Percentiles rank a stretch among this genome's conserved stretches.
Evolutionary conservation across 176 grass and related monocot genomes (phyloP).

Genomic region (Areca catechu): DNA sequence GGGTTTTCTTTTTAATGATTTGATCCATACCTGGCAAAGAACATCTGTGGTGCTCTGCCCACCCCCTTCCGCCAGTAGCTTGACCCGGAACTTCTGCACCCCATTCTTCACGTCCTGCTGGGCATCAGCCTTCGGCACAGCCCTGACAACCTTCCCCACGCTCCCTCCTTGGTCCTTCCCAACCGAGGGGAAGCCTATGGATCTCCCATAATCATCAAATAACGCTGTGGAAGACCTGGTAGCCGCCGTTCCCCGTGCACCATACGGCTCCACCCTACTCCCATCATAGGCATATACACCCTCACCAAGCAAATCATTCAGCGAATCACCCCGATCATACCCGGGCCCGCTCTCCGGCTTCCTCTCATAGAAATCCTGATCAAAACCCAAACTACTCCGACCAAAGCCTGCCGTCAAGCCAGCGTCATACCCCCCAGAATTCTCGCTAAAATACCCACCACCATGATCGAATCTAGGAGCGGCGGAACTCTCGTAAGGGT

Average conservation of each 20-base stretch:
- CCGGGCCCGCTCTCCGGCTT: conserved; percentile 12
- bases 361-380: conserved; percentile 36
- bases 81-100: conserved; percentile 92
- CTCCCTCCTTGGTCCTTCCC: conserved; percentile 31
- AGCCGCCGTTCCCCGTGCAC: conserved; percentile 59
- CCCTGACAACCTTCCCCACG: conserved; percentile 63
- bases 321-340: conserved; percentile 16
- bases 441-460: not conserved
- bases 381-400: conserved; percentile 28
- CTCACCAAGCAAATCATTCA: conserved; percentile 37
- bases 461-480: conserved; percentile 4
- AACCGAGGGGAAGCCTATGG: conserved; percentile 42
- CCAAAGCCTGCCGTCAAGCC: conserved; percentile 29
- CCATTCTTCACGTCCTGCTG: conserved; percentile 64
- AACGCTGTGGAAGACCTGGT: conserved; percentile 41
- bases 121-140: conserved; percentile 75
- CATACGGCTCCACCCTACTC: conserved; percentile 53
- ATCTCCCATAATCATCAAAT: conserved; percentile 96
- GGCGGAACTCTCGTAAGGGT: conserved; percentile 14
- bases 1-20: not conserved
- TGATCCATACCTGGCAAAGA: conserved; percentile 60
- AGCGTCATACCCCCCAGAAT: conserved; percentile 3
- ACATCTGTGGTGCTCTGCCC: conserved; percentile 76
- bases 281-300: conserved; percentile 78
- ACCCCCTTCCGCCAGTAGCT: conserved; percentile 73